phyloP scores from a whole-genome alignment of 768 basidiomycete genomes.

The Polyporus arcularius region DNA sequence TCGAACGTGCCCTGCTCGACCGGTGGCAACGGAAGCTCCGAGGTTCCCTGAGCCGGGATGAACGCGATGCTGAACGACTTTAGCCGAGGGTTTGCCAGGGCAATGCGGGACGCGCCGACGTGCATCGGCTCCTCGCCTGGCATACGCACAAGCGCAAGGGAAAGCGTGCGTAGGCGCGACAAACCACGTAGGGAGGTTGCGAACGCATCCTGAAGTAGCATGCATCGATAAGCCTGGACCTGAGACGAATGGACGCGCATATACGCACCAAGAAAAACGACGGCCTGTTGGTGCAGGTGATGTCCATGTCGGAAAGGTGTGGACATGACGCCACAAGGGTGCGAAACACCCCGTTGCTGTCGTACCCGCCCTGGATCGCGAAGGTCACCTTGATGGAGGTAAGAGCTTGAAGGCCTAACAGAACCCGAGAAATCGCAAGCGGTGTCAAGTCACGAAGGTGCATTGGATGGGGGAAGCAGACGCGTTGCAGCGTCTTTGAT shows the following conservation, averaged over 20 bases:
- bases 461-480: constrained; percentile 67
- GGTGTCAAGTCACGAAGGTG: constrained; percentile 68
- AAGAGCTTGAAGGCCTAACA: constrained; percentile 56
- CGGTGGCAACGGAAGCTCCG: constrained; percentile 39
- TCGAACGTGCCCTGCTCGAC: constrained; percentile 54
- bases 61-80: constrained; percentile 63
- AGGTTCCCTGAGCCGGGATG: constrained; percentile 53
- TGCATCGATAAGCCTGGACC: not conserved
- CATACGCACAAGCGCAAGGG: constrained; percentile 66
- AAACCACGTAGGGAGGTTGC: constrained; percentile 64
- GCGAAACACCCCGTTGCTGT: constrained; percentile 68
- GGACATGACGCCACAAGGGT: constrained; percentile 70
- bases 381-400: constrained; percentile 65
- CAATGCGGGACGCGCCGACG: constrained; percentile 61
- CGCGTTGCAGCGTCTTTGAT: constrained; percentile 44
- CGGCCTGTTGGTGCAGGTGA: constrained; percentile 67
- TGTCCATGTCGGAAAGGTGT: constrained; percentile 58
- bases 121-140: constrained; percentile 63
- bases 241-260: not conserved
- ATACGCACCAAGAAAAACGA: constrained; percentile 68
- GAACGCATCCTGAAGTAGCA: constrained; percentile 51
- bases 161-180: constrained; percentile 60
- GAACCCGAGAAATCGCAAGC: constrained; percentile 57
- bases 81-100: constrained; percentile 67
- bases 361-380: constrained; percentile 67